Base-by-base conservation (phyloP, 2,329 filamentous ascomycete genomes). In the Xylaria sp. region DNA sequence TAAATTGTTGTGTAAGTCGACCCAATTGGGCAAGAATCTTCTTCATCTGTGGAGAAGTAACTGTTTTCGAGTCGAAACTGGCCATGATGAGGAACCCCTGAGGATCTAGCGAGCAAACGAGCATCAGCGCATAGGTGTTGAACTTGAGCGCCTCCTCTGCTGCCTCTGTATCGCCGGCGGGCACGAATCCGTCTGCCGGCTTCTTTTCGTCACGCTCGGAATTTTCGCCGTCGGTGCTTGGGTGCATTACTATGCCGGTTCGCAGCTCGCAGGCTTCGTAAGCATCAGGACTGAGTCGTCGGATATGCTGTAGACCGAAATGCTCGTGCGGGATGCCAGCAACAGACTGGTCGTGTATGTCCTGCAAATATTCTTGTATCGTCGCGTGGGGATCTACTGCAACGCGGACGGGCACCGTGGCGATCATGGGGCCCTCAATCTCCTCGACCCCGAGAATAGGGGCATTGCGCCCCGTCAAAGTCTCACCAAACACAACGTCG, bases 301-400 rank as follows among this genome's bases (percentile, higher is more conserved):
- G 83, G 61, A 88, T 88, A 64, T 86, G 77, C 67, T 87, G 85
- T 44, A 87, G 75, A 19, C 85, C 85, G 51, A 84, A 79, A 70
- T 91, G 87, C 71, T 91, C 85, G 69, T 89, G 83, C 0, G 86
- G 83, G 5, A 90, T 88, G 65, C 85, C 82, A 3, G 80, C 75
- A 0, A 86, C 78, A 0, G 82, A 84, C 56, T 83, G 79, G 29
- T 84, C 77, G 37, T 90, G 86, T 2, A 90, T 79, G 2, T 77
- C 73, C 41, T 83, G 77, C 3, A 90, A 75, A 63, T 83, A 89
- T 46, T 85, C 79, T 0, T 72, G 68, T 1, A 86, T 77, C 0
- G 77, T 77, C 0, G 72, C 69, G 4, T 79, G 74, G 3, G 75
- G 70, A 51, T 80, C 75, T 2, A 86, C 71, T 0, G 75, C 74